Evolutionary conservation across 106 monocot genomes (phyloP), one percentile per base, ranked within the genome.

Genomic region (Acanthochlamys bracteata): DNA sequence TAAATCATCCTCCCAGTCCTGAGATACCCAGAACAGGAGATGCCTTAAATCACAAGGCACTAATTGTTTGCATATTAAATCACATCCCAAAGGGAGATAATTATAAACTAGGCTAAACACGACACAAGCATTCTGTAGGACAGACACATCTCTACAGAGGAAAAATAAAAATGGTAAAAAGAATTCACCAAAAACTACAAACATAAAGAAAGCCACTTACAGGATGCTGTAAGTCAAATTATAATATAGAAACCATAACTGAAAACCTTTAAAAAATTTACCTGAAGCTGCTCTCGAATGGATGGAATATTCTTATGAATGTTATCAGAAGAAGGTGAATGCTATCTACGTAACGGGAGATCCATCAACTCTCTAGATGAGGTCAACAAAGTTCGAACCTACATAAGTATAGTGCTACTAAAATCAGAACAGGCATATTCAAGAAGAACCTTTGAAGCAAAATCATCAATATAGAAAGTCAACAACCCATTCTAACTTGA

Each of bases 1-100:
- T 53, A 91, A 68, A 61, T 85, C 84, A 75, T 85, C 82, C 64
- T 96, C 96, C 96, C 96, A 96, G 75, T 96, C 96, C 91, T 96
- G 81, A 25, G 23, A 73, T 61, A 60, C 16, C 62, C 57, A 39
- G 61, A 19, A 24, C 24, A 59, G 24, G 25, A 25, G 15, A 25
- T 26, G 15, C 0, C 22, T 15, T 25, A 25, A 3, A 25, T 3
- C 27, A 59, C 33, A 33, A 33, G 33, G 33, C 33, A 33, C 33
- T 33, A 33, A 33, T 33, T 33, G 33, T 6, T 33, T 33, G 33
- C 33, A 33, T 1, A 33, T 33, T 33, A 3, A 33, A 3, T 33
- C 33, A 33, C 33, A 33, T 33, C 6, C 33, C 6, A 6, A 33
- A 33, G 6, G 33, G 33, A 3, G 33, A 6, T 33, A 33, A 33